Percentiles rank a stretch among this genome's conserved stretches.
These are phyloP conservation scores for Bacterosira constricta DNA, from an alignment of 108 stramenopile genomes.

Conservation along the genomic window DNA sequence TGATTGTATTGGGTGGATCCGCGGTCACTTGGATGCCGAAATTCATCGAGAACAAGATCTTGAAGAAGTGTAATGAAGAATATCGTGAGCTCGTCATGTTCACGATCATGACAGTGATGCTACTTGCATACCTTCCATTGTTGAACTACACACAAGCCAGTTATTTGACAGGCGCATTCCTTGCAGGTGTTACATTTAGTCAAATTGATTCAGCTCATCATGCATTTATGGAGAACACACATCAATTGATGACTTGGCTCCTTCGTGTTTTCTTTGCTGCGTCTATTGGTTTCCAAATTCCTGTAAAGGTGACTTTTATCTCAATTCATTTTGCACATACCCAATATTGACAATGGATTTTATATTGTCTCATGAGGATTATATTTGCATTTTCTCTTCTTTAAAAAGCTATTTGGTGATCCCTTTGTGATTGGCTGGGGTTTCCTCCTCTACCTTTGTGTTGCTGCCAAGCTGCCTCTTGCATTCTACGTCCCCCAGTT, in stretches of 20 bases:
- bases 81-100: slow-evolving; percentile 38
- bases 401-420: slow-evolving; percentile 25
- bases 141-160: slow-evolving; percentile 56
- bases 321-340: no score
- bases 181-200: slow-evolving; percentile 67
- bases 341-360: no score
- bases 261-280: slow-evolving; percentile 65
- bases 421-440: slow-evolving; percentile 47
- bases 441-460: slow-evolving; percentile 31
- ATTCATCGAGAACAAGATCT: slow-evolving; percentile 39
- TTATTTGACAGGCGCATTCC: slow-evolving; percentile 66
- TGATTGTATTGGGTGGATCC: slow-evolving; percentile 25
- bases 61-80: slow-evolving; percentile 25
- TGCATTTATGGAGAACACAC: slow-evolving; percentile 41
- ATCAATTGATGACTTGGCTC: slow-evolving; percentile 51
- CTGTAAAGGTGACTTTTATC: no score
- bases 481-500: slow-evolving; percentile 33
- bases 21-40: slow-evolving; percentile 49
- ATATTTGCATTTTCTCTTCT: no score
- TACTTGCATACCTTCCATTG: slow-evolving; percentile 51
- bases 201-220: slow-evolving; percentile 49
- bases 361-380: no score
- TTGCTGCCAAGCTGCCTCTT: slow-evolving; percentile 24
- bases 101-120: slow-evolving; percentile 32
- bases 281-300: slow-evolving; percentile 55